phyloP scores from a whole-genome alignment of 805 yeast genomes.

The Pichia ethanolica region DNA sequence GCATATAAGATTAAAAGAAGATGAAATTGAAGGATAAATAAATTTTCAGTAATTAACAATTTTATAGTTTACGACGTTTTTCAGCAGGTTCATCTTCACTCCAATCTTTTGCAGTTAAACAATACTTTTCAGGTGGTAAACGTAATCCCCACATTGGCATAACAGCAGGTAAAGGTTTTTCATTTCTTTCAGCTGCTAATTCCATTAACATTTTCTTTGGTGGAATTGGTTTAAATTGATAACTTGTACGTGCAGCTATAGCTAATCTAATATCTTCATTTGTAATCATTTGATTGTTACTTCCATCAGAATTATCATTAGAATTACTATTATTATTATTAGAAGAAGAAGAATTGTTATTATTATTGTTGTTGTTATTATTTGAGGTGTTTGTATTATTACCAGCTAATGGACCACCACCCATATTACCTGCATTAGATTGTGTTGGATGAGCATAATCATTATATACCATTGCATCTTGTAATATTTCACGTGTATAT shows the following conservation, averaged over 20 bases:
- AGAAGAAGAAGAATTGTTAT: neutral
- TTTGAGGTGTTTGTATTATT: slow-evolving; percentile 12
- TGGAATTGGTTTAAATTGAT: slow-evolving; percentile 92
- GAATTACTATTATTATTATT: slow-evolving; percentile 19
- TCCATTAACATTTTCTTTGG: slow-evolving; percentile 89
- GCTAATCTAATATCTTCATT: slow-evolving; percentile 91
- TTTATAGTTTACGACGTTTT: neutral
- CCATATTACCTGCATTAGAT: slow-evolving; percentile 33
- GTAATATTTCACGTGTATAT: slow-evolving; percentile 78
- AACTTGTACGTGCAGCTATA: slow-evolving; percentile 88
- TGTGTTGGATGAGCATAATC: slow-evolving; percentile 59
- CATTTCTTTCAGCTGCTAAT: slow-evolving; percentile 86
- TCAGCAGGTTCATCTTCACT: slow-evolving; percentile 24
- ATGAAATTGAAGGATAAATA: no score
- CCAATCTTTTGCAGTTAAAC: slow-evolving; percentile 81
- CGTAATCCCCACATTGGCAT: slow-evolving; percentile 88
- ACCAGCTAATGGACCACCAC: slow-evolving; percentile 11
- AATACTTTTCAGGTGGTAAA: slow-evolving; percentile 95
- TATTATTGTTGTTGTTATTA: no score
- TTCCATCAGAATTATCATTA: neutral
- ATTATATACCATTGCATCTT: slow-evolving; percentile 82
- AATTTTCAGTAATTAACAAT: neutral
- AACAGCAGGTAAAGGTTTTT: slow-evolving; percentile 83
- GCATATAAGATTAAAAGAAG: no score
- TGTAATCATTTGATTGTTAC: slow-evolving; percentile 34